Base-by-base conservation (phyloP, 306 rosid genomes). In the Oemleria cerasiformis region DNA sequence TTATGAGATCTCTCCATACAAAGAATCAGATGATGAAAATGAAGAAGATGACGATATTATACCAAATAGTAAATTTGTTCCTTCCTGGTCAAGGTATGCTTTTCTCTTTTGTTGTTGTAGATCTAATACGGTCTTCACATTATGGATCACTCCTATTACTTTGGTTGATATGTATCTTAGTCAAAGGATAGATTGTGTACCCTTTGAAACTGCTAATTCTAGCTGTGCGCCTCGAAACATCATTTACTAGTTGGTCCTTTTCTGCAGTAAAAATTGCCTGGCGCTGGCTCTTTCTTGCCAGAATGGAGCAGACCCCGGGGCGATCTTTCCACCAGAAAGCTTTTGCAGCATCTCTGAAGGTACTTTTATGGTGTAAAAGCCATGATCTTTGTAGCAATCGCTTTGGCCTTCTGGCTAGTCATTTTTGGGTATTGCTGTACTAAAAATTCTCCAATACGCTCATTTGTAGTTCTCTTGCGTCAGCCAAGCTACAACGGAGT, bases 61-160 rank as follows among this genome's bases (percentile, higher is more conserved):
- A 30, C 85, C 79, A 63, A 85, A 81, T 60, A 75, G 40, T 21
- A 95, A 95, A 78, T 84, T 84, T 68, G 77, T 91, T 51, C 97
- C 97, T 73, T 78, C 90, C 49, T 91, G 97, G 97, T 90, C 99
- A 72, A 91, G 96, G 97, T 95, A 83, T 62, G 84, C 70, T 47
- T 74, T 66, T 71, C 9, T 42, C 34, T 59, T 51, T 54, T 65
- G 34, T 36, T 57, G 36, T n/a, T 60, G 25, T 71, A 36, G 38
- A n/a, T 44, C 47, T 41, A 44, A 51, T 44, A 53, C 10, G 34
- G 23, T 34, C 20, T 20, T 54, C 36, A 53, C 53, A 15, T 42
- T 63, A 62, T 38, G 36, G 66, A 77, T 43, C 57, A 43, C 13
- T 49, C 13, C 50, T 25, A n/a, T 62, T 12, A n/a, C 43, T 1